These are phyloP conservation scores for Chiua sp. DNA, from an alignment of 1,284 basidiomycete genomes.

Conservation along the genomic window DNA sequence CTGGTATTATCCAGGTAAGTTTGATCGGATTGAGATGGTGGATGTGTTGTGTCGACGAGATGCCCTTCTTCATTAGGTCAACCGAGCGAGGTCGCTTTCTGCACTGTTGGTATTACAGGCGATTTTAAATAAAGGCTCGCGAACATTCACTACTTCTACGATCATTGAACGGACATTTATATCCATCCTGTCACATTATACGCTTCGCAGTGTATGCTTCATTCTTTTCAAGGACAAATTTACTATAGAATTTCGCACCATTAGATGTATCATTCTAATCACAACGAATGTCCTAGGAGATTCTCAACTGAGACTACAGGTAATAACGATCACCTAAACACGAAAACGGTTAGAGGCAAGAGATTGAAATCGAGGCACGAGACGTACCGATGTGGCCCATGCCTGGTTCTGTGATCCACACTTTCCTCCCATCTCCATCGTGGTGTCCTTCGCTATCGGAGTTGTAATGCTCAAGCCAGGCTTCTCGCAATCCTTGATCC, in stretches of 20 bases:
- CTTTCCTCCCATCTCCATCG: constrained; percentile 54
- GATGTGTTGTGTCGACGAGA: constrained; percentile 8
- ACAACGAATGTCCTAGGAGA: constrained; percentile 8
- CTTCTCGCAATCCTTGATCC: constrained; percentile 75
- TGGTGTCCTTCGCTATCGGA: constrained; percentile 44
- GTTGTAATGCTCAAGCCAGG: constrained; percentile 65
- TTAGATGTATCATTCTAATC: constrained; percentile 7
- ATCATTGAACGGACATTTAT: constrained; percentile 7
- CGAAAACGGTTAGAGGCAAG: constrained; percentile 8
- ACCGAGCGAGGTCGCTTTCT: constrained; percentile 23
- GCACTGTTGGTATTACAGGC: constrained; percentile 12
- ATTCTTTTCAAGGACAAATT: constrained; percentile 17
- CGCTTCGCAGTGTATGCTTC: constrained; percentile 19
- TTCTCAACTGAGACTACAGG: constrained; percentile 30
- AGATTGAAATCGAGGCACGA: neutral
- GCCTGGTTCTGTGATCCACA: constrained; percentile 81
- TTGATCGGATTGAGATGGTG: neutral
- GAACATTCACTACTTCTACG: constrained; percentile 5
- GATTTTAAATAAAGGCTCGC: constrained; percentile 1
- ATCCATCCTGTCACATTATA: constrained; percentile 8
- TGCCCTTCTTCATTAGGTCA: constrained; percentile 23
- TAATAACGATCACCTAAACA: constrained; percentile 54
- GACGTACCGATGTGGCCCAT: constrained; percentile 81
- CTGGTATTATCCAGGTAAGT: constrained; percentile 47
- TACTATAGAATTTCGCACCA: constrained; percentile 8